These are phyloP conservation scores for Chaetomium globosum DNA, from an alignment of 2,329 filamentous ascomycete species.

Conservation along the genomic window DNA sequence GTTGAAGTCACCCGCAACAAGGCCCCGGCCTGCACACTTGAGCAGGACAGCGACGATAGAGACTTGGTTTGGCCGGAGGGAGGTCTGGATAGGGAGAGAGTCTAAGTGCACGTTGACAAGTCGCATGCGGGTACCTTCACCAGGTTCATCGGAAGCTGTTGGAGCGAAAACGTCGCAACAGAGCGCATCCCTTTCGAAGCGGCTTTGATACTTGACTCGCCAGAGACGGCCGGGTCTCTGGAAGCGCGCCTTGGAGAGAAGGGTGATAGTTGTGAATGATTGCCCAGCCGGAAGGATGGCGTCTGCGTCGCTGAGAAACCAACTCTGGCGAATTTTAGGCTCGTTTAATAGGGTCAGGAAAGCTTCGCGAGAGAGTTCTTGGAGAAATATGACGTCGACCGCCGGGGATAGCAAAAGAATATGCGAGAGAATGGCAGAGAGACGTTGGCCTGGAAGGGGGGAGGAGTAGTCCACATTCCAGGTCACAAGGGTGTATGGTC, in stretches of 20 bases:
- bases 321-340: neutral
- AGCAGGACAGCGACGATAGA: neutral
- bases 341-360: neutral
- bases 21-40: conserved; percentile 3
- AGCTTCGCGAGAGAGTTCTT: conserved; percentile 8
- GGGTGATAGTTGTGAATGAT: conserved; percentile 13
- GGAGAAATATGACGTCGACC: conserved; percentile 11
- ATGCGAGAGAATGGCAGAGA: conserved; percentile 5
- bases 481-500: conserved; percentile 9
- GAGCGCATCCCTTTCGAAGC: conserved; percentile 12
- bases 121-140: neutral
- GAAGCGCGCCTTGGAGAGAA: conserved; percentile 16
- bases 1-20: conserved; percentile 19
- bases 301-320: conserved; percentile 14
- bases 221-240: conserved; percentile 6
- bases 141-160: neutral
- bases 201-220: conserved; percentile 8
- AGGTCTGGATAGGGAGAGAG: conserved; percentile 19
- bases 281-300: conserved; percentile 7
- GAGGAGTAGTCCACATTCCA: conserved; percentile 21
- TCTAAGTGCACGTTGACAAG: conserved; percentile 19
- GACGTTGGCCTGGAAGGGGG: neutral
- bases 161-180: conserved; percentile 18
- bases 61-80: conserved; percentile 12
- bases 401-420: neutral